These are phyloP conservation scores for Eimeria maxima DNA, from an alignment of 169 alveolate species.

Conservation along the genomic window DNA sequence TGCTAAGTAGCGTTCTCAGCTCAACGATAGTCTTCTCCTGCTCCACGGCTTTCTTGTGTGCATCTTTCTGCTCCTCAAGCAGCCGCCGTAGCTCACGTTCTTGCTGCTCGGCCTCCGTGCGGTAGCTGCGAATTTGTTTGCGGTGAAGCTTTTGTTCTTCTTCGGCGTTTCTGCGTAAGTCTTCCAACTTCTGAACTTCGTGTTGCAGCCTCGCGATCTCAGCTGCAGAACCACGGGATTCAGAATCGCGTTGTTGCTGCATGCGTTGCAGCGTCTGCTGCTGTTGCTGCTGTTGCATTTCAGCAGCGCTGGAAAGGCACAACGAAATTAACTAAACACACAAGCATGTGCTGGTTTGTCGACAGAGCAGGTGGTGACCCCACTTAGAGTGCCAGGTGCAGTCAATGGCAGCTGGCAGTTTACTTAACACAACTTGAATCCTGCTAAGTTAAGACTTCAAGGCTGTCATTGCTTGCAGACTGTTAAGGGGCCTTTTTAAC, in stretches of 20 bases:
- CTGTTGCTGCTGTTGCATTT: conserved; percentile 70
- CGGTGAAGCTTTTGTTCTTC: conserved; percentile 44
- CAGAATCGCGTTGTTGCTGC: conserved; percentile 58
- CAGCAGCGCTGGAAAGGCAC: conserved; percentile 43
- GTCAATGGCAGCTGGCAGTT: background rate
- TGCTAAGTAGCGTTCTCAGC: conserved; percentile 39
- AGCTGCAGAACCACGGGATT: conserved; percentile 17
- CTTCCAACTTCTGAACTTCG: conserved; percentile 39
- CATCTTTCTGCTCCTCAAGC: background rate
- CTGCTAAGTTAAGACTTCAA: background rate
- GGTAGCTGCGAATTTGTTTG: conserved; percentile 42
- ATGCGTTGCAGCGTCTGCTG: conserved; percentile 56
- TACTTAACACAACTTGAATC: background rate
- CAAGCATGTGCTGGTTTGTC: background rate
- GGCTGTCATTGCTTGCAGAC: background rate
- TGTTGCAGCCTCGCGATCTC: conserved; percentile 58
- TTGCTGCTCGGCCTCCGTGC: conserved; percentile 29
- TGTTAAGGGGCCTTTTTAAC: background rate
- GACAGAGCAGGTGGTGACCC: background rate
- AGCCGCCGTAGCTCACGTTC: conserved; percentile 17
- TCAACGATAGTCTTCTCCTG: conserved; percentile 58
- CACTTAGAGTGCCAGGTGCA: background rate
- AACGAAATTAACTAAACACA: background rate
- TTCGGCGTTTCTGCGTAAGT: conserved; percentile 3
- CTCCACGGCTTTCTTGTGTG: conserved; percentile 23